Conservation (phyloP, 768 basidiomycete species). For the Lentinula lateritia region DNA sequence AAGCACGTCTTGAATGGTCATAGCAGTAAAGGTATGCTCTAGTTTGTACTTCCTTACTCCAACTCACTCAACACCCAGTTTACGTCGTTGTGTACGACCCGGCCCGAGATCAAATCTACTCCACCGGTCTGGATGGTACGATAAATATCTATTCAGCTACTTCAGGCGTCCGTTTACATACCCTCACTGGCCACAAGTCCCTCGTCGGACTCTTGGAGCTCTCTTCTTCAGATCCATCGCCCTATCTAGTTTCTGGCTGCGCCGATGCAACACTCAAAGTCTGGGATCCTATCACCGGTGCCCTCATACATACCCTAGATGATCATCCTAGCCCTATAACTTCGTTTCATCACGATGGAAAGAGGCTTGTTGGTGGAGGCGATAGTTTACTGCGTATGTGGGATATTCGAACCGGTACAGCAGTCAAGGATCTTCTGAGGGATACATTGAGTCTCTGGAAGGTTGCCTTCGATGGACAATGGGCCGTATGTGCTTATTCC, state of each 20-base stretch:
- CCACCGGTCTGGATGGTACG: conserved; percentile 97
- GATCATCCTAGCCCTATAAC: conserved; percentile 98
- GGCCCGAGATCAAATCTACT: conserved; percentile 83
- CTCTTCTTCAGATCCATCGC: conserved; percentile 51
- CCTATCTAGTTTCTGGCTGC: conserved; percentile 86
- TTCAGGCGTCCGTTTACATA: conserved; percentile 74
- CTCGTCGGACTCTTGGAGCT: conserved; percentile 90
- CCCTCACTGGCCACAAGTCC: conserved; percentile 87
- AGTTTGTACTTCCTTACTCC: not conserved
- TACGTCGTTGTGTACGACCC: conserved; percentile 6
- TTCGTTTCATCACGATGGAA: conserved; percentile 98
- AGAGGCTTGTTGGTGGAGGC: conserved; percentile 91
- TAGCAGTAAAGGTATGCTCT: conserved; percentile 57
- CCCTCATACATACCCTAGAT: conserved; percentile 60
- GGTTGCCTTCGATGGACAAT: conserved; percentile 88
- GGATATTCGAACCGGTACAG: conserved; percentile 84
- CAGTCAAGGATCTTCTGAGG: conserved; percentile 82
- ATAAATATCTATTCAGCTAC: conserved; percentile 91
- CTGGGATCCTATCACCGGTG: conserved; percentile 73
- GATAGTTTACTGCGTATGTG: conserved; percentile 98
- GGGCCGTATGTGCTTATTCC: conserved; percentile 92
- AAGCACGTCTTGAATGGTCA: conserved; percentile 82
- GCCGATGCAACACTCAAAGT: conserved; percentile 93
- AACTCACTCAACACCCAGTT: conserved; percentile 22
- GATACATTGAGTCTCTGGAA: conserved; percentile 98